Evolutionary conservation across 495 filamentous ascomycete genomes (phyloP), one percentile per base, ranked within the genome.

Genomic region (Lepraria neglecta): DNA sequence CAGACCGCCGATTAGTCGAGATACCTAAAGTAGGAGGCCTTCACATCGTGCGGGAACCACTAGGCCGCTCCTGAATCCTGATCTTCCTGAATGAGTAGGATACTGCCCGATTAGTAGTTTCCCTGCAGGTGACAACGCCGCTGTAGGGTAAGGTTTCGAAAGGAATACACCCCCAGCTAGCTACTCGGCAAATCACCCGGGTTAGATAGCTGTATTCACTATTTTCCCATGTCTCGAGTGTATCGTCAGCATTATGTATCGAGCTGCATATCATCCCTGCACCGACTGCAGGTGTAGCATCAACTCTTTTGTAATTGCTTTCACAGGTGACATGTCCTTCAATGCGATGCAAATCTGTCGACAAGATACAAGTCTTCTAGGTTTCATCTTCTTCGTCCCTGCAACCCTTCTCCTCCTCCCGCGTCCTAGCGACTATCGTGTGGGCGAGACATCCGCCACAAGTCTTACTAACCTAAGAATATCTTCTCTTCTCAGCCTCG

Each of bases 401-500:
- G 12, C 47, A 24, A 51, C 28, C 47, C 28, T 30, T 51, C 12
- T 30, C 28, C 47, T 51, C 47, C 21, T 51, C 47, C 21, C 47
- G 21, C 28, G 47, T 24, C 47, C 21, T 24, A 24, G 19, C 28
- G 47, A 30, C 21, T 28, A 24, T 51, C 47, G 7, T 51, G 28
- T 24, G 21, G 47, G 28, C 6, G 19, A 10, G 21, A 30, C 47
- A 28, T 51, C 28, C 5, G 47, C 28, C 19, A 51, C 12, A 30
- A 51, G 47, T 51, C 28, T 51, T 51, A 30, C 47, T 51, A 28
- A 30, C 6, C 19, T 51, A 30, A 30, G 47, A 51, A 51, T 28
- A 6, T 11, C 12, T 30, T 51, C 47, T 24, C 47, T 51, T 51
- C 47, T 51, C 47, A 51, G 47, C 47, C 47, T 51, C 47, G 47